phyloP scores from a whole-genome alignment of 1,284 basidiomycete species.

The Blastosporella zonata region DNA sequence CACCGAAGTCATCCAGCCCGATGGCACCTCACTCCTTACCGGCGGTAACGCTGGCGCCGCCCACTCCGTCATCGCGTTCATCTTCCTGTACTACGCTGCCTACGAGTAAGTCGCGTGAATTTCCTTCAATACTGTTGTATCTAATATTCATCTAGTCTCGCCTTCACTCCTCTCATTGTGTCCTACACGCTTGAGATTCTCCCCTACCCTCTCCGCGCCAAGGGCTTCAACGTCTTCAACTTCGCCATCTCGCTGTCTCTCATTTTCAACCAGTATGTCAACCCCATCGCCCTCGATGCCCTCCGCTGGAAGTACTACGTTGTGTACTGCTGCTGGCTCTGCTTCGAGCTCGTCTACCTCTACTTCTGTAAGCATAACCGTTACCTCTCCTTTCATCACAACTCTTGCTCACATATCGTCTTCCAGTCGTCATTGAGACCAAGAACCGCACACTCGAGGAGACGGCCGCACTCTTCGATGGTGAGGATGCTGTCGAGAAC shows the following conservation, averaged over 20 bases:
- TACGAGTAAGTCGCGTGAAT: slow-evolving; percentile 52
- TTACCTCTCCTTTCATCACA: neutral
- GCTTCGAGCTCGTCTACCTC: slow-evolving; percentile 59
- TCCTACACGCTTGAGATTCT: slow-evolving; percentile 76
- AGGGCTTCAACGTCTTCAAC: slow-evolving; percentile 75
- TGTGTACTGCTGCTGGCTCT: slow-evolving; percentile 67
- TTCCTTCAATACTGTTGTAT: neutral
- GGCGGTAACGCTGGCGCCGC: slow-evolving; percentile 40
- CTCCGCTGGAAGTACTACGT: slow-evolving; percentile 70
- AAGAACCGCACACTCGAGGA: slow-evolving; percentile 72
- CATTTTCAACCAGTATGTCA: slow-evolving; percentile 81
- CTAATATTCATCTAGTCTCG: slow-evolving; percentile 41
- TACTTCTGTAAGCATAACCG: slow-evolving; percentile 45
- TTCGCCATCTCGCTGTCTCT: slow-evolving; percentile 63
- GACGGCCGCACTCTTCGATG: slow-evolving; percentile 72
- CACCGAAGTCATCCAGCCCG: neutral
- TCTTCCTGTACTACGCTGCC: slow-evolving; percentile 70
- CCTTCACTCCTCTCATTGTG: slow-evolving; percentile 72
- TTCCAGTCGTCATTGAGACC: slow-evolving; percentile 60
- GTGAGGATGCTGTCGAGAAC: slow-evolving; percentile 46
- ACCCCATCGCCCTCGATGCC: slow-evolving; percentile 60
- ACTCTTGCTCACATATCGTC: slow-evolving; percentile 2
- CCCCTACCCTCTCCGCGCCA: slow-evolving; percentile 70
- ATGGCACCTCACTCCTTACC: neutral
- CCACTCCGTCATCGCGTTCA: slow-evolving; percentile 71